These are phyloP conservation scores for Gilbertella persicaria DNA, from an alignment of 371 early-diverging fungal genomes.

Conservation along the genomic window DNA sequence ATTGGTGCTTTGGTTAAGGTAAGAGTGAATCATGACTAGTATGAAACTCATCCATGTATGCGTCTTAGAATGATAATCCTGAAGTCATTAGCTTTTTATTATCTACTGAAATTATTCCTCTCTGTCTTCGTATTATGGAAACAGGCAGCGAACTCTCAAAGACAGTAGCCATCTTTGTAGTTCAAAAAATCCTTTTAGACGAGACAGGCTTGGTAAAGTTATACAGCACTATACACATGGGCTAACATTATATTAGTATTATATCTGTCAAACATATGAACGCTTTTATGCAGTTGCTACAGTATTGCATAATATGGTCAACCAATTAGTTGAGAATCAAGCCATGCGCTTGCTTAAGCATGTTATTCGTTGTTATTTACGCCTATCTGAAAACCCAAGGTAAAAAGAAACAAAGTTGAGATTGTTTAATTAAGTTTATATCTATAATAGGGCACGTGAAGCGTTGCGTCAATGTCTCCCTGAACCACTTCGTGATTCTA, in stretches of 20 bases:
- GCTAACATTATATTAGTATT: slow-evolving; percentile 48
- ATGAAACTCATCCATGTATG: background rate
- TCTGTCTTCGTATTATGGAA: slow-evolving; percentile 98
- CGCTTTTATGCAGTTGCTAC: slow-evolving; percentile 96
- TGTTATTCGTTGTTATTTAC: slow-evolving; percentile 93
- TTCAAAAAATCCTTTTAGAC: slow-evolving; percentile 94
- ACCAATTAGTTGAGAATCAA: slow-evolving; percentile 85
- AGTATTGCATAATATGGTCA: slow-evolving; percentile 94
- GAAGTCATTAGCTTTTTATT: slow-evolving; percentile 95
- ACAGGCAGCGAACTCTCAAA: slow-evolving; percentile 96
- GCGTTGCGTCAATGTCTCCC: slow-evolving; percentile 89
- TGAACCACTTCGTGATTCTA: slow-evolving; percentile 78
- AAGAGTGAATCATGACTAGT: slow-evolving; percentile 4
- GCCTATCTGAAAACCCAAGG: slow-evolving; percentile 92
- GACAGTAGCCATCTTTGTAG: slow-evolving; percentile 97
- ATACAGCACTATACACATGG: background rate
- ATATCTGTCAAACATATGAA: slow-evolving; percentile 97
- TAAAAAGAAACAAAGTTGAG: slow-evolving; percentile 22
- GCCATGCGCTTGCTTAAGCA: slow-evolving; percentile 91
- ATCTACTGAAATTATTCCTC: slow-evolving; percentile 97
- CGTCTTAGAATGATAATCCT: slow-evolving; percentile 82
- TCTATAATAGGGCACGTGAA: slow-evolving; percentile 70
- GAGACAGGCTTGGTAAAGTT: slow-evolving; percentile 86
- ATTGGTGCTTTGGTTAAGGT: slow-evolving; percentile 97
- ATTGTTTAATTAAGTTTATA: background rate